A percentile compares a stretch with the other conserved stretches of the same genome.
phyloP scores from a whole-genome alignment of 495 filamentous ascomycete genomes.

The Neurospora sp. region DNA sequence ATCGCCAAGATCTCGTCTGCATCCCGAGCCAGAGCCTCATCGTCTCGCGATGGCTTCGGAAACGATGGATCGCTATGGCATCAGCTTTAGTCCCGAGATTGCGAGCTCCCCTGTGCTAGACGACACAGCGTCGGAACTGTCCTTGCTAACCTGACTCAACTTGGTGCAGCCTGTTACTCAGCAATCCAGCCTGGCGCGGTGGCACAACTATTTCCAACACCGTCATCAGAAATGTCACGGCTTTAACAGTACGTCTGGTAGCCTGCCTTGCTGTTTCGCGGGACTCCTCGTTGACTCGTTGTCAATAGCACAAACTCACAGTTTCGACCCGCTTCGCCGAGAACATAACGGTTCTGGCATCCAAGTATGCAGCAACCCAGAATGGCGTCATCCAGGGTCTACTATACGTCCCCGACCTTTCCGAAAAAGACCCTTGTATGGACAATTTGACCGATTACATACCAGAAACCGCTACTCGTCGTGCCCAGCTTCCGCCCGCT shows the following conservation, averaged over 20 bases:
- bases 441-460: slow-evolving; percentile 47
- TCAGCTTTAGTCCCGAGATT: not conserved
- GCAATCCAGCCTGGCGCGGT: slow-evolving; percentile 34
- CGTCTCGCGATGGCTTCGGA: not conserved
- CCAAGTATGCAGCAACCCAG: slow-evolving; percentile 40
- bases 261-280: not conserved
- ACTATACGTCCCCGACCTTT: slow-evolving; percentile 70
- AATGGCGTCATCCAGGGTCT: slow-evolving; percentile 57
- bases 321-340: slow-evolving; percentile 47
- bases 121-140: not conserved
- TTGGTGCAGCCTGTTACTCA: slow-evolving; percentile 34
- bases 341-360: slow-evolving; percentile 62
- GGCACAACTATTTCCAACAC: slow-evolving; percentile 33
- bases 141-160: not conserved
- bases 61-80: not conserved
- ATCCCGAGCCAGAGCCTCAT: not conserved
- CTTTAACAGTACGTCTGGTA: slow-evolving; percentile 30
- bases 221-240: slow-evolving; percentile 39
- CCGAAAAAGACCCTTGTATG: slow-evolving; percentile 45
- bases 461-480: slow-evolving; percentile 64
- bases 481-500: slow-evolving; percentile 57
- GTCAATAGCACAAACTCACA: slow-evolving; percentile 15
- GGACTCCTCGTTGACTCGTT: not conserved
- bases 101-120: not conserved
- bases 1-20: not conserved